Evolutionary conservation across 2,329 filamentous ascomycete species (phyloP).

Genomic region (Alternaria ethzedia): DNA sequence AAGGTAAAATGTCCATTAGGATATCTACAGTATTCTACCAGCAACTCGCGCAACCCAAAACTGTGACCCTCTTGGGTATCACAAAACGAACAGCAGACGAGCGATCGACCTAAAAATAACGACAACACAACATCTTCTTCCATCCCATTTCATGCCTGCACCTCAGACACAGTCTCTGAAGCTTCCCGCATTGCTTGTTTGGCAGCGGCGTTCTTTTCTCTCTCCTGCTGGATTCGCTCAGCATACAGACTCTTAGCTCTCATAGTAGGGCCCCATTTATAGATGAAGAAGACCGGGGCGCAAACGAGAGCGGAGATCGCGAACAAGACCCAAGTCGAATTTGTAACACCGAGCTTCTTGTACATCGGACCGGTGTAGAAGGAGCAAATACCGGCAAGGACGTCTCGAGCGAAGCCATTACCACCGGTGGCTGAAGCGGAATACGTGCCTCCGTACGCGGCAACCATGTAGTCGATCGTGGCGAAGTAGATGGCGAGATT

Average conservation of each 20-base stretch:
- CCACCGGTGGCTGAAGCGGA: conserved; percentile 78
- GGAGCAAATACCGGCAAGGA: conserved; percentile 74
- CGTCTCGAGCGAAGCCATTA: conserved; percentile 76
- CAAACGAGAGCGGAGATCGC: conserved; percentile 57
- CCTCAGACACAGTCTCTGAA: neutral
- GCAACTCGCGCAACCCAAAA: neutral
- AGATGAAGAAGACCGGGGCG: conserved; percentile 63
- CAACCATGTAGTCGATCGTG: conserved; percentile 80
- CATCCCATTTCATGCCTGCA: neutral
- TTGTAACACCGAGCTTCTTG: conserved; percentile 32
- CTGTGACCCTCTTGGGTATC: neutral
- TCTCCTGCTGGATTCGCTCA: conserved; percentile 27
- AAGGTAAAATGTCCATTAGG: neutral
- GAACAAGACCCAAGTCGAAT: conserved; percentile 53
- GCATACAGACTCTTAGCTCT: conserved; percentile 48
- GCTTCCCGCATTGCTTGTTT: conserved; percentile 4
- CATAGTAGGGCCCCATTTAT: conserved; percentile 61
- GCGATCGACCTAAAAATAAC: neutral
- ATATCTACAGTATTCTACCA: neutral
- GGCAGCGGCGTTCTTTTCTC: conserved; percentile 18
- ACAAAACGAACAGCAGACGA: neutral
- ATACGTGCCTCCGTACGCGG: conserved; percentile 71
- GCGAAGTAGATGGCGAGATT: conserved; percentile 76
- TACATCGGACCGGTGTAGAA: conserved; percentile 55
- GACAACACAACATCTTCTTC: neutral